Base-by-base conservation (phyloP, 768 basidiomycete genomes). In the Kwoniella sp. region DNA sequence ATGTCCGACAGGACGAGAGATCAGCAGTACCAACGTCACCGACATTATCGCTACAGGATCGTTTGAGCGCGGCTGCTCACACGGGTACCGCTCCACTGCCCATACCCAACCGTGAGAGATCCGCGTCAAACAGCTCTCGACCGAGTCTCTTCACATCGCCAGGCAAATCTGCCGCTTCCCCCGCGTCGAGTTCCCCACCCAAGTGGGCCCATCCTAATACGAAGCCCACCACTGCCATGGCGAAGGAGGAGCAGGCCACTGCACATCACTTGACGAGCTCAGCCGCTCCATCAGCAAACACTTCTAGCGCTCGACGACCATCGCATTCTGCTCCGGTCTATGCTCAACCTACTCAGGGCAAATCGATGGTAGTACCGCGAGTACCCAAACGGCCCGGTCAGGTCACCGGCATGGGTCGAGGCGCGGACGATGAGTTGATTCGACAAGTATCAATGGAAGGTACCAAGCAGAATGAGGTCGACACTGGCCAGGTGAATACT, bases 341-440 rank as follows among this genome's bases (percentile, higher is more conserved):
- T 20, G 53, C 46, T 6, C 70, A 72, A 40, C 70, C 70, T 19
- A 26, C 50, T 5, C 55, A 53, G 3, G 60, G 60, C 5, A 56
- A 54, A 39, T 56, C 57, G 3, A 72, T 72, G 70, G 62, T 70
- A 0, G 70, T 72, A 10, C 70, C 70, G 22, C 7, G 70, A 23
- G 62, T 72, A 3, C 63, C 62, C 6, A 69, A 66, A 44, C 57
- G 70, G 22, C 68, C 70, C 11, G 68, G 66, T n/a, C 57, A 69
- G 38, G 64, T 70, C 17, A 65, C 66, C 5, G 62, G 66, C 8
- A 53, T 71, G 14, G 65, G 65, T 2, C 62, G 53, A 15, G 50
- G 42, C 46, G 53, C 51, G 34, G 53, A 29, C 14, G 54, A 47
- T n/a, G 49, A 56, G 3, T 50, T 65, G 45, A 38, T 50, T 3